These are phyloP conservation scores for Fusarium begoniae DNA, from an alignment of 2,329 filamentous ascomycete species.

Conservation along the genomic window DNA sequence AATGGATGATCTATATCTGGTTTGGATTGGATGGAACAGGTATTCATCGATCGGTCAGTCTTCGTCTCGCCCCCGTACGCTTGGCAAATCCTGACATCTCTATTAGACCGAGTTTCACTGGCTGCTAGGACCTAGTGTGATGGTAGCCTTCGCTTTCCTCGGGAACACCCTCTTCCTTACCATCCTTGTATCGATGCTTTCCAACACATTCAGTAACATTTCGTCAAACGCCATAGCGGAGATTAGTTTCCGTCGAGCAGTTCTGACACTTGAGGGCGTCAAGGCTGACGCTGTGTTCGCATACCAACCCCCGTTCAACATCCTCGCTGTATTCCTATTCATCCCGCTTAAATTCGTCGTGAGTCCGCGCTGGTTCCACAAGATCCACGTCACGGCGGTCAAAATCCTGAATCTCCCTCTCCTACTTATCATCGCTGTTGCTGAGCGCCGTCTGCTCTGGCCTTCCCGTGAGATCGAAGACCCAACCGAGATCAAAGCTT, in stretches of 20 bases:
- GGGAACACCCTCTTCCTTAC: constrained; percentile 91
- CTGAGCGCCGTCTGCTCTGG: constrained; percentile 78
- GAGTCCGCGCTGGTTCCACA: constrained; percentile 88
- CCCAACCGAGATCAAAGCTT: constrained; percentile 28
- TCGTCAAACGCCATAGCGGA: constrained; percentile 81
- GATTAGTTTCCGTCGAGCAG: constrained; percentile 82
- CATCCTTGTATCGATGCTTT: constrained; percentile 86
- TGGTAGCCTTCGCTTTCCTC: constrained; percentile 86
- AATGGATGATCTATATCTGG: constrained; percentile 96
- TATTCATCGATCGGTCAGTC: constrained; percentile 63
- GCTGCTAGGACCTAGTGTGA: constrained; percentile 80
- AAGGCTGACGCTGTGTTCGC: constrained; percentile 86
- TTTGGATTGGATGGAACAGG: constrained; percentile 82
- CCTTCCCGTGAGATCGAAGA: constrained; percentile 37
- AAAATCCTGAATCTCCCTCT: constrained; percentile 79
- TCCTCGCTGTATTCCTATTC: constrained; percentile 77
- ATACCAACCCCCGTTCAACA: constrained; percentile 85
- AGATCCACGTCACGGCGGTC: constrained; percentile 82
- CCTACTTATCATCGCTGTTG: constrained; percentile 73
- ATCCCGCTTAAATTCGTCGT: constrained; percentile 82
- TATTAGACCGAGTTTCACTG: constrained; percentile 74
- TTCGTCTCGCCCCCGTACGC: neutral
- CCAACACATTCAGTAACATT: constrained; percentile 83
- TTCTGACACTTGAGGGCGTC: constrained; percentile 85
- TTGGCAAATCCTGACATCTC: constrained; percentile 5